Base-by-base conservation (phyloP, 441 rosid genomes). In the Populus hybrid region DNA sequence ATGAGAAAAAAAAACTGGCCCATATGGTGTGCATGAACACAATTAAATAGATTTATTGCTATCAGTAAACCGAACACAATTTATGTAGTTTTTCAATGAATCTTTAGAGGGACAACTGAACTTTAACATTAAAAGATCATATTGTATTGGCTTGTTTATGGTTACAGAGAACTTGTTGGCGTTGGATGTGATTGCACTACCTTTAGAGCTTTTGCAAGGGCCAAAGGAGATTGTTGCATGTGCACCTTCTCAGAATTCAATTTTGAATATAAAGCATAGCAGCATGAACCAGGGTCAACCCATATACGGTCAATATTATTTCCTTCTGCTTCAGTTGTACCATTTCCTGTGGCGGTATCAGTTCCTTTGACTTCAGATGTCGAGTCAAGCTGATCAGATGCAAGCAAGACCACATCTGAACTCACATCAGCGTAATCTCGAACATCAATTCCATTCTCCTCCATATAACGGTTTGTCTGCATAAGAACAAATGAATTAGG, bases 161-260 rank as follows among this genome's bases (percentile, higher is more conserved):
- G 71, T 73, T 59, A 33, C 74, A 12, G 36, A 42, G 45, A 56
- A 64, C 10, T 21, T 50, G 36, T 56, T 28, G 14, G 26, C 21
- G 64, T 56, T 64, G 16, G 71, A 78, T 71, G 35, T 66, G 76
- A 69, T 64, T 42, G 24, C 3, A 74, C 23, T 83, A 96, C 99
- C 98, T 96, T 96, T 40, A 96, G 71, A 78, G 99, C 98, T 90
- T 96, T 96, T 45, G 98, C 80, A 72, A 96, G 95, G 67, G 99
- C 93, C 79, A 93, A 50, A n/a, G 98, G 97, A 23, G 99, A 96
- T 61, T 90, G 94, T 84, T 85, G 93, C 81, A 88, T 71, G 42
- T 90, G 86, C 80, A 96, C 91, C 88, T 84, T 91, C 74, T 89
- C 88, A n/a, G 88, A 76, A 78, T 93, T 86, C 81, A 96, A 77